Evolutionary conservation across 805 yeast species (phyloP).

Genomic region (Starmerella powellii): DNA sequence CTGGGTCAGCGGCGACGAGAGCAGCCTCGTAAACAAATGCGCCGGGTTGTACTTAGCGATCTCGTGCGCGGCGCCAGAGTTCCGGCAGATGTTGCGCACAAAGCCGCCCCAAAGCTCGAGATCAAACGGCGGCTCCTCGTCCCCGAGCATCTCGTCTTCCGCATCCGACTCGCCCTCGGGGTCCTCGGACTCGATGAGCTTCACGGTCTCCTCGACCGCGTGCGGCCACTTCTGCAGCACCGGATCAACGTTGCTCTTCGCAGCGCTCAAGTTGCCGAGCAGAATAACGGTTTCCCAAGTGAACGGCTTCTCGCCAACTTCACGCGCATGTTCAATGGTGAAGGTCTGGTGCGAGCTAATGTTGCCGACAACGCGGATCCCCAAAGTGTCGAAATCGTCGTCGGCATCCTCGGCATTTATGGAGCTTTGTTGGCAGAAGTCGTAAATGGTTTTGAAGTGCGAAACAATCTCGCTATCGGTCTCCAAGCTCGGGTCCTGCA

Average conservation of each 20-base stretch:
- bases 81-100: constrained; percentile 16
- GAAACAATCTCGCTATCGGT: constrained; percentile 5
- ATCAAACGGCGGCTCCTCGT: constrained; percentile 13
- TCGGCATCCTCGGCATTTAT: constrained; percentile 3
- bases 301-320: constrained; percentile 5
- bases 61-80: constrained; percentile 4
- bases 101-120: constrained; percentile 12
- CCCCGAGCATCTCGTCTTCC: neutral
- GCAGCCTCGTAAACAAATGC: constrained; percentile 4
- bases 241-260: constrained; percentile 1
- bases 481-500: constrained; percentile 9
- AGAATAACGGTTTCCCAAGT: constrained; percentile 18
- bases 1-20: neutral
- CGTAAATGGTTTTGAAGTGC: constrained; percentile 9
- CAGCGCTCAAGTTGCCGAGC: constrained; percentile 15
- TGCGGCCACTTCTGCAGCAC: constrained; percentile 15
- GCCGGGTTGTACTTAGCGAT: constrained; percentile 4
- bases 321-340: constrained; percentile 1
- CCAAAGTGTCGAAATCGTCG: constrained; percentile 6
- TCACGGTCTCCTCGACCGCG: constrained; percentile 6
- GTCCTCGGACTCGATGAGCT: constrained; percentile 9
- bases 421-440: constrained; percentile 4
- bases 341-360: constrained; percentile 9
- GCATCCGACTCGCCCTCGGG: constrained; percentile 2
- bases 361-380: constrained; percentile 12